Base-by-base conservation (phyloP, 169 alveolate species). In the Perkinsus chesapeaki region DNA sequence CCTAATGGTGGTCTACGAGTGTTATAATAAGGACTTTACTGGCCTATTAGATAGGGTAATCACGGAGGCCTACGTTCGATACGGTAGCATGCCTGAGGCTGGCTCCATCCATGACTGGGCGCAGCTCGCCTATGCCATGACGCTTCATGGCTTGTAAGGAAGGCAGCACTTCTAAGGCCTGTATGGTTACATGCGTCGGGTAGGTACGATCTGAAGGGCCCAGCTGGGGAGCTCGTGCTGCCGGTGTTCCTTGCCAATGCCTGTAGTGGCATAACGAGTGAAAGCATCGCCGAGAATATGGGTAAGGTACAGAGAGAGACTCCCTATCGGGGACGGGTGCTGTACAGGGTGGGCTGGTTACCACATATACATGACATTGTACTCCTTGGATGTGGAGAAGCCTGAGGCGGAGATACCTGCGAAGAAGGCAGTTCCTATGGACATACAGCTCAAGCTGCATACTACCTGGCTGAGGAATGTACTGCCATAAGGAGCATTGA, bases 341-440 rank as follows among this genome's bases (percentile, higher is more conserved):
- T 60, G 82, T 9, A 34, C 27, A 60, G 98, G 98, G 47, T 97
- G 98, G 98, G 95, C 95, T 39, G 98, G 96, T 92, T 96, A 95
- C 93, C 95, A 94, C 82, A 48, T 97, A 39, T 97, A 97, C 73
- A 92, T 96, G 91, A 95, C 96, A 0, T 92, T 97, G 92, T 97
- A 97, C 96, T 96, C 98, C 93, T 92, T 97, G 39, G 98, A 97
- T 92, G 98, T 96, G 12, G 98, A 97, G 94, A 96, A 95, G 82
- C 98, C 98, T 9, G 10, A 39, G 38, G 95, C 93, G 92, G 98
- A 95, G 82, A 5, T 72, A 20, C 96, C 92, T 36, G 96, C 96
- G 37, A 97, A 97, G 92, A 92, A 95, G 92, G 95, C 97, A 20
- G 94, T 97, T 37, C 98, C 98, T 19, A 94, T 93, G 91, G 94